A percentile compares a stretch with the other conserved stretches of the same genome.
Conservation (phyloP, 1,284 basidiomycete species). For the Apiotrichum montevideense region DNA sequence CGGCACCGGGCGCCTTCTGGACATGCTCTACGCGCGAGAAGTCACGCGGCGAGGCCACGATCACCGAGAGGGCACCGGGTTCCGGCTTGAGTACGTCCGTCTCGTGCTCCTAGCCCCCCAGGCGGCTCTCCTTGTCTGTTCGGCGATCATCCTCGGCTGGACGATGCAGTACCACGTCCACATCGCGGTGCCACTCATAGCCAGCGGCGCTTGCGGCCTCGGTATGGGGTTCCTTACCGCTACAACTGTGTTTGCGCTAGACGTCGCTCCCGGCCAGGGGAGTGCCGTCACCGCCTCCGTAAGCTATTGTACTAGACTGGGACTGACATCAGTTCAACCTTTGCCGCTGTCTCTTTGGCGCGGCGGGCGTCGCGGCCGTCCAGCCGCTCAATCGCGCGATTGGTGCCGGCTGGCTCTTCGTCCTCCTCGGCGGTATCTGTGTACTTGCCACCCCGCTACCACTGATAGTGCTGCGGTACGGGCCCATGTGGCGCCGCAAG, state of each 20-base stretch:
- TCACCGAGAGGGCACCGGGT: constrained; percentile 24
- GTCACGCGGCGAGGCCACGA: constrained; percentile 29
- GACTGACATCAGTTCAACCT: constrained; percentile 28
- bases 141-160: constrained; percentile 34
- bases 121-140: constrained; percentile 19
- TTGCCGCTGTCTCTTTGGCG: constrained; percentile 36
- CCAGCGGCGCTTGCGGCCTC: constrained; percentile 31
- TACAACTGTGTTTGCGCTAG: constrained; percentile 28
- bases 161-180: constrained; percentile 23
- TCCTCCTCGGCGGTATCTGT: constrained; percentile 36
- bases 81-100: constrained; percentile 31
- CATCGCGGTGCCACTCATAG: constrained; percentile 33
- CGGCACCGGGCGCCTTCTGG: constrained; percentile 29
- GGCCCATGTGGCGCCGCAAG: constrained; percentile 17
- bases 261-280: constrained; percentile 30
- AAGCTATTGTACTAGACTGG: background rate
- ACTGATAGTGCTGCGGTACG: constrained; percentile 15
- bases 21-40: constrained; percentile 28
- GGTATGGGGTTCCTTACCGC: constrained; percentile 24
- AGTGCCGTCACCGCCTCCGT: constrained; percentile 35
- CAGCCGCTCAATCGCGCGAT: constrained; percentile 30
- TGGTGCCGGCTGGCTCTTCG: constrained; percentile 44
- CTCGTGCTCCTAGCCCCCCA: constrained; percentile 26
- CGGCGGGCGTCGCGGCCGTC: constrained; percentile 23
- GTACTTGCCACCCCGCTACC: constrained; percentile 27